Base-by-base conservation (phyloP, 176 grass and related monocot species). In the Rhynchospora pubera region DNA sequence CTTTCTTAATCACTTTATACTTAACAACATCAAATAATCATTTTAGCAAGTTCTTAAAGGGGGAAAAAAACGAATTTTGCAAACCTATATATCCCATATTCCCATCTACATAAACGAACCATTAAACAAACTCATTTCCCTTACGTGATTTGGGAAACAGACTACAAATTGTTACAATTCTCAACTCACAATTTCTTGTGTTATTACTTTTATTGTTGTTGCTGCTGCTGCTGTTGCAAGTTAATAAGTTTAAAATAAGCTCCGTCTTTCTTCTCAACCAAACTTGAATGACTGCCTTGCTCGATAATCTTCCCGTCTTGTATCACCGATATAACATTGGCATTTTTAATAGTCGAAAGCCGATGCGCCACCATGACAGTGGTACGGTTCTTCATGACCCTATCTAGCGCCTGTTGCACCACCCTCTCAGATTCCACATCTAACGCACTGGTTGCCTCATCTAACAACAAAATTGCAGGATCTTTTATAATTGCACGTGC, bases 401-500 rank as follows among this genome's bases (percentile, higher is more conserved):
- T 53, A 65, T 94, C 92, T 30, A 98, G 87, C 44, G 96, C 96
- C 55, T 86, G 89, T 85, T 98, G 96, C 56, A 98, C 96, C 2
- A 98, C 87, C 44, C 92, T 90, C 88, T 94, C 92, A 2, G 94
- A 94, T 81, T 97, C 94, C 6, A 94, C 85, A 66, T 97, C 94
- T 7, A 97, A 91, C 3, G 94, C 94, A 79, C 94, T 97, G 0
- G 94, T 97, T 12, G 94, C 94, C 88, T 97, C 94, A 75, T 97
- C 94, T 7, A 97, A 87, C 26, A 97, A 81, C 57, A 97, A 83
- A 85, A 97, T 91, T 0, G 90, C 87, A 0, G 92, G 96, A 51
- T 98, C 85, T 80, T 93, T 93, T 0, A 94, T 86, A 65, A 98
- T 93, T 28, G 96, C 96, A 2, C 96, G 86, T 5, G 96, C 96